Evolutionary conservation across 352 stramenopile genomes (phyloP).

Genomic region (Halophytophthora batemanensis): DNA sequence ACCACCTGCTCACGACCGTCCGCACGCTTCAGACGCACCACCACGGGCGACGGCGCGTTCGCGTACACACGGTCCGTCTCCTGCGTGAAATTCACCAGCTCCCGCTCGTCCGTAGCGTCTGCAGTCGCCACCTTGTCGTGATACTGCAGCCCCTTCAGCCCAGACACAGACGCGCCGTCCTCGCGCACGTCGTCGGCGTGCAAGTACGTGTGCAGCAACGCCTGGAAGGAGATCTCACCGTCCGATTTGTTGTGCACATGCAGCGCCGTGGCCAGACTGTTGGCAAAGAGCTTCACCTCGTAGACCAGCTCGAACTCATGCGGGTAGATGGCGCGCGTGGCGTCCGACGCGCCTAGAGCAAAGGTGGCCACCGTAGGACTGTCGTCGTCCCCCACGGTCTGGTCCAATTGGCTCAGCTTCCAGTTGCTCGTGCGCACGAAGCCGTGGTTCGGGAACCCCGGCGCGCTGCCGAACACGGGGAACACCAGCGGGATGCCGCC

Average conservation of each 20-base stretch:
- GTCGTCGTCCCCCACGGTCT: conserved; percentile 32
- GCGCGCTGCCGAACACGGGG: conserved; percentile 91
- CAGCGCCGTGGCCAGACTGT: conserved; percentile 84
- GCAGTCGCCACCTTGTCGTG: conserved; percentile 86
- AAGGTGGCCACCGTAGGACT: conserved; percentile 66
- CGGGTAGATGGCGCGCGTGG: conserved; percentile 58
- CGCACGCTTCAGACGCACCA: conserved; percentile 61
- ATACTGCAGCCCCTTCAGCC: conserved; percentile 84
- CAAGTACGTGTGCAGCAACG: conserved; percentile 95
- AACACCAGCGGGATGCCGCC: conserved; percentile 96
- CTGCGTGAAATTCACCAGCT: conserved; percentile 58
- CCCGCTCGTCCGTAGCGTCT: conserved; percentile 55
- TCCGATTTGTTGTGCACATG: conserved; percentile 89
- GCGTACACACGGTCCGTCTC: conserved; percentile 90
- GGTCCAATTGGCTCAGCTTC: conserved; percentile 49
- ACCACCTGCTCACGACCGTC: conserved; percentile 54
- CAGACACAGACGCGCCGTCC: conserved; percentile 61
- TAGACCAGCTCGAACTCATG: conserved; percentile 84
- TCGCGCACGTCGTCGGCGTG: conserved; percentile 73
- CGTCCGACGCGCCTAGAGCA: conserved; percentile 36
- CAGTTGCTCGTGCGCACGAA: conserved; percentile 87
- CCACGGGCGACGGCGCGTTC: conserved; percentile 58
- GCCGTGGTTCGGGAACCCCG: conserved; percentile 92
- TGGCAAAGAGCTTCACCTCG: conserved; percentile 81
- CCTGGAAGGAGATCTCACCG: conserved; percentile 89